phyloP scores from a whole-genome alignment of 352 stramenopile genomes.

The Phytophthora citrophthora region DNA sequence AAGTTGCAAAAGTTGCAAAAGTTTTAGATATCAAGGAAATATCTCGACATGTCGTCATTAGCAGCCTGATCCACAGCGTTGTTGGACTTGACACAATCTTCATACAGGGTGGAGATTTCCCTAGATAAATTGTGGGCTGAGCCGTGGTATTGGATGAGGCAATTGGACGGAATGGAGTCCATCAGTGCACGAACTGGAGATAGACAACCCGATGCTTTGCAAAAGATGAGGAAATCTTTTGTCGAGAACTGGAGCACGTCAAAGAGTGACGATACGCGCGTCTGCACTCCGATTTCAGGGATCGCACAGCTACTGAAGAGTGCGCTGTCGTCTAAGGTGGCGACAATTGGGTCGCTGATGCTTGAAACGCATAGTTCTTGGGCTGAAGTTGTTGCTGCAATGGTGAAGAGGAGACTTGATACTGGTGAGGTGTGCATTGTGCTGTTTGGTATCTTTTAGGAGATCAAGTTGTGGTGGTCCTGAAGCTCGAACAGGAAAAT shows the following conservation, averaged over 20 bases:
- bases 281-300: constrained; percentile 37
- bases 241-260: constrained; percentile 45
- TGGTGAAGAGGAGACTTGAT: not conserved
- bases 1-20: not conserved
- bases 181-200: constrained; percentile 15
- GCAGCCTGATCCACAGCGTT: not conserved
- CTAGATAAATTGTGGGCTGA: constrained; percentile 28
- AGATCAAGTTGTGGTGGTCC: not conserved
- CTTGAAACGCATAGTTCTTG: constrained; percentile 32
- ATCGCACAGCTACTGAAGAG: constrained; percentile 51
- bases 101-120: constrained; percentile 17
- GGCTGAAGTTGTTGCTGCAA: not conserved
- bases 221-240: constrained; percentile 32
- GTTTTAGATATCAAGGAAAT: constrained; percentile 22
- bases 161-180: constrained; percentile 24
- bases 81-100: constrained; percentile 23
- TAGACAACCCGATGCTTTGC: constrained; percentile 16
- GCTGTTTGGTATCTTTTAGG: not conserved
- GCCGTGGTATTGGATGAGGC: constrained; percentile 32
- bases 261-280: constrained; percentile 46
- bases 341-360: constrained; percentile 36
- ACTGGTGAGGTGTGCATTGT: constrained; percentile 8
- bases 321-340: constrained; percentile 42
- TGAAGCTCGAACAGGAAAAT: constrained; percentile 30
- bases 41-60: constrained; percentile 21